A percentile compares a stretch with the other conserved stretches of the same genome.
These are phyloP conservation scores for Cotoneaster glaucophyllus DNA, from an alignment of 306 rosid species.

Conservation along the genomic window DNA sequence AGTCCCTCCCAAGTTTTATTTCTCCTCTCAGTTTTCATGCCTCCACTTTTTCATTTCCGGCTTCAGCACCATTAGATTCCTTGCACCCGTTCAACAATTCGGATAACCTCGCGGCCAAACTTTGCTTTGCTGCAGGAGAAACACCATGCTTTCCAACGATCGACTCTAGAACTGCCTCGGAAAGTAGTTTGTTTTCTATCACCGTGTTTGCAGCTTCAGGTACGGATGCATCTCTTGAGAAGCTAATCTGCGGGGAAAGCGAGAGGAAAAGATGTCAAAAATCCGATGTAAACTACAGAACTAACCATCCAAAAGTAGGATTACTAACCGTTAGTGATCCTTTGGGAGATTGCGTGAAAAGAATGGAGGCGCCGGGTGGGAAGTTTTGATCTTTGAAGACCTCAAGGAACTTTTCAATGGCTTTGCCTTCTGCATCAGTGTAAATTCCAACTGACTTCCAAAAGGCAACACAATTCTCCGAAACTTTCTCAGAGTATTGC, in stretches of 20 bases:
- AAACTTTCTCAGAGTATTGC: slow-evolving; percentile 52
- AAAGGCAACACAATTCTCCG: slow-evolving; percentile 54
- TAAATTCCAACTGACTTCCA: slow-evolving; percentile 64
- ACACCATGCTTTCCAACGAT: slow-evolving; percentile 69
- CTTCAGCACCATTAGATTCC: not conserved
- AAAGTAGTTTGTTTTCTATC: slow-evolving; percentile 50
- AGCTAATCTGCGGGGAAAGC: slow-evolving; percentile 38
- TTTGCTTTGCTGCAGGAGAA: slow-evolving; percentile 57
- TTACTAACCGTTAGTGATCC: slow-evolving; percentile 51
- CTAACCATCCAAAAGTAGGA: not conserved
- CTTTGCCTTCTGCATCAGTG: slow-evolving; percentile 58
- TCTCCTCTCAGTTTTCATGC: not conserved
- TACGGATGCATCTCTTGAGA: slow-evolving; percentile 53
- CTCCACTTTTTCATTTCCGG: not conserved
- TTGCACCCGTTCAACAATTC: slow-evolving; percentile 20
- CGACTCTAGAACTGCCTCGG: slow-evolving; percentile 61
- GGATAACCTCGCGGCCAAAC: slow-evolving; percentile 45
- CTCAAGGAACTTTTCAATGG: slow-evolving; percentile 40
- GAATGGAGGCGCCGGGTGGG: slow-evolving; percentile 58
- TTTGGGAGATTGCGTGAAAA: slow-evolving; percentile 48
- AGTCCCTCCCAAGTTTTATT: not conserved
- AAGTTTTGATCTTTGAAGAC: slow-evolving; percentile 46
- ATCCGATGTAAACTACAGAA: not conserved
- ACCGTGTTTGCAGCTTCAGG: slow-evolving; percentile 29
- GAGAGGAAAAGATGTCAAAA: not conserved